Base-by-base conservation (phyloP, 176 grass and related monocot genomes). In the Juncus inflexus region DNA sequence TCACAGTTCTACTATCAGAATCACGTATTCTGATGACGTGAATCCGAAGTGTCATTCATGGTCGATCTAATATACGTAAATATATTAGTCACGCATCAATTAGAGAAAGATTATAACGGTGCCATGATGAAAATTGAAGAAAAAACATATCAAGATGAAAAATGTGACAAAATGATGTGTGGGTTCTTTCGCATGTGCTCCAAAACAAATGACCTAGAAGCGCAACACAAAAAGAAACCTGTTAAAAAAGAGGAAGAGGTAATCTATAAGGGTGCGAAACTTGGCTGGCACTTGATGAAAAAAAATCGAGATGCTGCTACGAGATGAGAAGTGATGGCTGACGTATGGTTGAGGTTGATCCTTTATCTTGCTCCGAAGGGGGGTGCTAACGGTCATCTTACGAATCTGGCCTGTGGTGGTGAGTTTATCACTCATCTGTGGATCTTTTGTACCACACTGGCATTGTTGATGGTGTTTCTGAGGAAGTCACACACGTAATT, bases 341-440 rank as follows among this genome's bases (percentile, higher is more conserved):
- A 36, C 3, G 38, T 77, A 0, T 82, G 79, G 79, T 15, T 64
- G 2, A 39, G 15, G 15, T 45, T 63, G 7, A 39, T 82, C 52
- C 4, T 82, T 41, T 77, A 76, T 4, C 51, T 66, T 2, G 79
- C 79, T 37, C 73, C 79, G 0, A 76, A 43, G 0, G 79, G 50
- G 15, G 56, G 14, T 0, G 9, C 7, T 9, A 12, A 16, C n/a
- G 72, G 4, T 1, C 79, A 82, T 62, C 52, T 77, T 37, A 53
- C 11, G 6, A 37, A 50, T 0, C 73, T 82, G 35, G 19, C 56
- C 4, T 53, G 68, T 54, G 79, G 73, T 64, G 79, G 73, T 8
- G 79, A 82, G 50, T 52, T 82, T 50, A 65, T 82, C 45, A 82
- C 79, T 43, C 79, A 82, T 71, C 5, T 82, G 0, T 82, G 79